Evolutionary conservation across 805 yeast genomes (phyloP), one percentile per base, ranked within the genome.

Genomic region (Sugiyamaella qingdaonensis): DNA sequence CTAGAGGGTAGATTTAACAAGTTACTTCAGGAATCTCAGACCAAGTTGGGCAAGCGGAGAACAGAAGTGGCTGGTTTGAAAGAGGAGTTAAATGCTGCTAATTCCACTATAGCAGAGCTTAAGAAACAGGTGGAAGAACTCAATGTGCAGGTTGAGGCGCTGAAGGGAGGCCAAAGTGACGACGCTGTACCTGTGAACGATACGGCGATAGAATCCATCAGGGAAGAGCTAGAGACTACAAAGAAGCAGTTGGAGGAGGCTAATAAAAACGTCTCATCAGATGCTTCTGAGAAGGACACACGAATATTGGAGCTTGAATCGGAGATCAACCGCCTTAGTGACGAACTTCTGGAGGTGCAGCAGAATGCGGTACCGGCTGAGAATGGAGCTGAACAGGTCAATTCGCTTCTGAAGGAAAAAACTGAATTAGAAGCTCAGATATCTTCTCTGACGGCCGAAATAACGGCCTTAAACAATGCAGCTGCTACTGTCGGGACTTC

Each of bases 291-390:
- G 5, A 65, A 60, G 46, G 59, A 59, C 49, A 61, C 51, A 42
- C 59, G 65, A n/a, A 59, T 61, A 19, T 62, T 61, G 34, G 65
- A 67, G n/a, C 67, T 66, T 36, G 71, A 70, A 19, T 60, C 50
- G 16, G 68, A 68, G 48, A 57, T 55, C 50, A 62, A 64, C 27
- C 59, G 56, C 46, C 51, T 60, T 1, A 58, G 61, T 19, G 69
- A 64, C 48, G 68, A 64, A 43, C 48, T 54, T 8, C 52, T 57
- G 2, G 64, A 58, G 8, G 57, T 60, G 2, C 61, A 58, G 48
- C 21, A 35, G 24, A 11, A 39, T 14, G 24, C 43, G 18, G 18
- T 35, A 35, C 33, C 18, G n/a, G 43, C 19, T 5, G 47, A 18
- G 29, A 48, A 19, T 34, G 52, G 32, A 19, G n/a, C 45, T 14